Base-by-base conservation (phyloP, 768 basidiomycete genomes). In the Amanita exitialis region DNA sequence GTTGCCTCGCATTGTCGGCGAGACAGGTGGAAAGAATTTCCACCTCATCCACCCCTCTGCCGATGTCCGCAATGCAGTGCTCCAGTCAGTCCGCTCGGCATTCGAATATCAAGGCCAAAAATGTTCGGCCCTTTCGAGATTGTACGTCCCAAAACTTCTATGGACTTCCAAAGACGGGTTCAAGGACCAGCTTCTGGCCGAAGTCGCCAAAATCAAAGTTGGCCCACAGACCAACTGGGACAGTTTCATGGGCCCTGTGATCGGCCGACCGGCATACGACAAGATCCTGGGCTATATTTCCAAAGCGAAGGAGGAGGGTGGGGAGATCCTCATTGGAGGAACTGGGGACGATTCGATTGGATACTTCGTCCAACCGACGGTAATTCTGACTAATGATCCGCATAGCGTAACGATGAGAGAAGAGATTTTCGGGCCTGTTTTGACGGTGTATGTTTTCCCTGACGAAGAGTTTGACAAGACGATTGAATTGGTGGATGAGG, bases 91-190 rank as follows among this genome's bases (percentile, higher is more conserved):
- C 54, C 77, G 96, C 50, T 88, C 77, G 15, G 93, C 86, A 1
- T 98, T 95, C 66, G 96, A 99, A 68, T 99, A 97, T 66, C 91
- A 93, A 73, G 93, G 91, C 46, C 96, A 99, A 65, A 99, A 98
- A 68, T 99, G 96, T 66, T 94, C 92, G 10, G 96, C 96, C 0
- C 77, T 94, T 28, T 94, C 94, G 3, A 75, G 96, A 46, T 63
- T 90, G 27, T 99, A 98, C 67, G 89, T 98, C 15, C 80, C 96
- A n/a, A 69, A 76, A 18, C 87, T 86, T 0, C 61, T 89, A 44
- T 99, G 96, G 96, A 73, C 79, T 46, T 69, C 67, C 27, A 90
- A 90, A 25, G 21, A 27, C n/a, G 50, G 42, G 43, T 98, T 98
- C 78, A 89, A 86, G 64, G 81, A 90, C 42, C 73, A 78, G 62